phyloP scores from a whole-genome alignment of 75 land plant species.

The Cupressus sempervirens region DNA sequence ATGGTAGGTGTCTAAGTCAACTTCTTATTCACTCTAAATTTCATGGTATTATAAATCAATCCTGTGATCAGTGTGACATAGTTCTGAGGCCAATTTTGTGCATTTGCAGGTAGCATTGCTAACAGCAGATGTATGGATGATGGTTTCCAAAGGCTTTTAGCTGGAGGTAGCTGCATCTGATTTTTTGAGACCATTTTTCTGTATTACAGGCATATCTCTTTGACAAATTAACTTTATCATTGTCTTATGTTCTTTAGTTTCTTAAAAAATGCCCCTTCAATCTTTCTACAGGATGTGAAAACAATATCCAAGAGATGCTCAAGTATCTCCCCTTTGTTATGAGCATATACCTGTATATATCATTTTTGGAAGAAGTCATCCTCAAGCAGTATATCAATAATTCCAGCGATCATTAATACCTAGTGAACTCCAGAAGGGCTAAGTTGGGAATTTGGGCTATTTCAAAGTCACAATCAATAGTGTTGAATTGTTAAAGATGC shows the following conservation, averaged over 20 bases:
- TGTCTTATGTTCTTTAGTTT: neutral
- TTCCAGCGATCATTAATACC: neutral
- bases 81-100: neutral
- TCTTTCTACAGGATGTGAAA: constrained; percentile 1
- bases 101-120: neutral
- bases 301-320: neutral
- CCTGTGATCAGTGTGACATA: neutral
- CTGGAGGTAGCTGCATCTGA: constrained; percentile 1
- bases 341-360: constrained; percentile 5
- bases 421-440: neutral
- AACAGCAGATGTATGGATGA: neutral
- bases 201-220: neutral
- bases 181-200: neutral
- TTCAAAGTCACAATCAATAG: neutral
- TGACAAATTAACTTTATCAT: neutral
- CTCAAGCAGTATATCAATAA: neutral
- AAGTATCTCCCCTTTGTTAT: neutral
- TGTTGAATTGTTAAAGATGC: neutral
- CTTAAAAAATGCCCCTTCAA: neutral
- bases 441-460: neutral
- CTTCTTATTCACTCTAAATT: neutral
- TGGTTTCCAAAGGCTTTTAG: neutral
- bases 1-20: neutral
- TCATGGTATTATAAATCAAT: neutral
- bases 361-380: neutral